A percentile compares a stretch with the other conserved stretches of the same genome.
These are phyloP conservation scores for Bryum argenteum DNA, from an alignment of 225 moss, liverwort and hornwort genomes.

Conservation along the genomic window DNA sequence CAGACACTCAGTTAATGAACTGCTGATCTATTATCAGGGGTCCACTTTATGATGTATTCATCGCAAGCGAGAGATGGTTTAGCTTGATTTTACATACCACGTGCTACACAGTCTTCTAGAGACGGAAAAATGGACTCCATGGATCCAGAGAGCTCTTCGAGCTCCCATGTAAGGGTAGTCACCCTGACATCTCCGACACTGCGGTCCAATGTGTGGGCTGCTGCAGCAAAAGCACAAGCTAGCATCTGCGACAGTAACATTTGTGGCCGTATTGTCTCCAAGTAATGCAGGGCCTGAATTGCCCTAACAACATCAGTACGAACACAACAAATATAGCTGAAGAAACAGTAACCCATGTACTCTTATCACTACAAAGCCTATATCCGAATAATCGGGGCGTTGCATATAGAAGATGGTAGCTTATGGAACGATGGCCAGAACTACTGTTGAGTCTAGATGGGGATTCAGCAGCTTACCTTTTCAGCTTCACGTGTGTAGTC, in stretches of 20 bases:
- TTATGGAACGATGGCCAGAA: background rate
- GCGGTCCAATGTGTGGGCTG: slow-evolving; percentile 63
- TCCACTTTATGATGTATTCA: slow-evolving; percentile 13
- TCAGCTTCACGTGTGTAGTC: slow-evolving; percentile 86
- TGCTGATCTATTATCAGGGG: slow-evolving; percentile 8
- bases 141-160: slow-evolving; percentile 65
- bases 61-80: slow-evolving; percentile 4
- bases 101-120: slow-evolving; percentile 40
- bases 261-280: slow-evolving; percentile 88
- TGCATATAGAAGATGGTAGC: background rate
- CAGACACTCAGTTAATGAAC: slow-evolving; percentile 8
- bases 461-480: slow-evolving; percentile 56
- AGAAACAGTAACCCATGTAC: slow-evolving; percentile 6
- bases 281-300: slow-evolving; percentile 80
- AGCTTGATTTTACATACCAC: slow-evolving; percentile 36
- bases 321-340: slow-evolving; percentile 19
- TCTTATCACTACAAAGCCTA: background rate
- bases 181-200: slow-evolving; percentile 52
- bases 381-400: background rate
- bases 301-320: background rate
- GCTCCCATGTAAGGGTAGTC: slow-evolving; percentile 54
- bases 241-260: slow-evolving; percentile 82
- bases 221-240: slow-evolving; percentile 76
- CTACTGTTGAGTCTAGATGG: background rate
- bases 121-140: slow-evolving; percentile 72